Percentiles rank a stretch among this genome's conserved stretches.
phyloP scores from a whole-genome alignment of 1,284 basidiomycete genomes.

The Amylostereum areolatum region DNA sequence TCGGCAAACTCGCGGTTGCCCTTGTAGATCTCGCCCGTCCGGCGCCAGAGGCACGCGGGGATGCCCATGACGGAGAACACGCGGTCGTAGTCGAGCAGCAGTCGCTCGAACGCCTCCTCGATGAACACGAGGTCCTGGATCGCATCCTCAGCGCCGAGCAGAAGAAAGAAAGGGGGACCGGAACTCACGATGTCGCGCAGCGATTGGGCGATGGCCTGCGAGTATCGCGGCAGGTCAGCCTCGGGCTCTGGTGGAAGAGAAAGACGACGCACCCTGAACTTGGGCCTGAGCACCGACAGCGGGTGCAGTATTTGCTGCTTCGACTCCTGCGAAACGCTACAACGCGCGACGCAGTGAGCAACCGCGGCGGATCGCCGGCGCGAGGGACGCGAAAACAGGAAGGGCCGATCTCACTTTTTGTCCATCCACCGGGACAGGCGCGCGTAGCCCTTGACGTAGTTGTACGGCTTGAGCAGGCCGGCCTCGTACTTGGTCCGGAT shows the following conservation, averaged over 20 bases:
- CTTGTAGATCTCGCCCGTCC: conserved; percentile 98
- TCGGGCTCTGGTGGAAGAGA: background rate
- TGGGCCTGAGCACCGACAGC: conserved; percentile 86
- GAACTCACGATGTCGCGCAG: conserved; percentile 75
- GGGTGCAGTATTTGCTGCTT: conserved; percentile 88
- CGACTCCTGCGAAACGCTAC: conserved; percentile 81
- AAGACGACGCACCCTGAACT: conserved; percentile 66
- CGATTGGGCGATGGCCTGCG: conserved; percentile 81
- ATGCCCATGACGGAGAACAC: conserved; percentile 95
- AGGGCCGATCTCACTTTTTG: conserved; percentile 53
- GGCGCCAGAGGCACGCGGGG: conserved; percentile 93
- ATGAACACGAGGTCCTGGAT: conserved; percentile 90
- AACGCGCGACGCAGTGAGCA: background rate
- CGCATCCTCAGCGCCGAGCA: conserved; percentile 6
- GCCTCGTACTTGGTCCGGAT: conserved; percentile 98
- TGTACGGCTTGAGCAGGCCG: conserved; percentile 90
- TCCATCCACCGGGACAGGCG: conserved; percentile 94
- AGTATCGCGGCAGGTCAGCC: conserved; percentile 9
- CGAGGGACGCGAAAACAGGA: conserved; percentile 2
- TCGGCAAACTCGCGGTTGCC: conserved; percentile 94
- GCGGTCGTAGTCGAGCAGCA: conserved; percentile 93
- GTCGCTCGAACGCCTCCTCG: conserved; percentile 94
- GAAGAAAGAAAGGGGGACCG: background rate
- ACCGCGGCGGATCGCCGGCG: no score
- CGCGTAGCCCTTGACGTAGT: conserved; percentile 93